A percentile compares a stretch with the other conserved stretches of the same genome.
These are phyloP conservation scores for Zygnema cylindricum DNA, from an alignment of 139 green algal species.

Conservation along the genomic window DNA sequence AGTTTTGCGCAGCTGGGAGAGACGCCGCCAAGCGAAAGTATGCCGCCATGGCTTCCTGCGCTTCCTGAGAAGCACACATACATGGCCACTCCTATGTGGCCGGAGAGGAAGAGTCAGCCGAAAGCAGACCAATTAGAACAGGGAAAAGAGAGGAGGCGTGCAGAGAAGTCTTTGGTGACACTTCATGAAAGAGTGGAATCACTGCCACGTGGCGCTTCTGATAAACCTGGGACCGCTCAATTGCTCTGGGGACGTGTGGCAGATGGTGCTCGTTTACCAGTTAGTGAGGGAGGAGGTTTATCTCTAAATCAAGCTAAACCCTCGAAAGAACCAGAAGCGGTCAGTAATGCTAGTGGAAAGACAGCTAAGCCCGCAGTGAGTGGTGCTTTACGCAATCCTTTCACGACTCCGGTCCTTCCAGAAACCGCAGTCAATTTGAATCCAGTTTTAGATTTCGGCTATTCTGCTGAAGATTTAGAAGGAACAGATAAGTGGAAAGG, in stretches of 20 bases:
- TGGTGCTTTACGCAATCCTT: not conserved
- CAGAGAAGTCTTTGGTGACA: conserved; percentile 46
- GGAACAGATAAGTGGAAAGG: not conserved
- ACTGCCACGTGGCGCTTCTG: not conserved
- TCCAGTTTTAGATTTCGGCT: not conserved
- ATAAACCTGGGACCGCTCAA: not conserved
- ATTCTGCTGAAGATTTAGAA: not conserved
- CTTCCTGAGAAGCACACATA: conserved; percentile 89
- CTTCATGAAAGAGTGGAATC: conserved; percentile 44
- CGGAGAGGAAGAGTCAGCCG: not conserved
- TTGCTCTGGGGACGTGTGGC: not conserved
- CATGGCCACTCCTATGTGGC: conserved; percentile 59
- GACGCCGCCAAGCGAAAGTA: conserved; percentile 72
- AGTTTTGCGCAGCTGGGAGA: conserved; percentile 55
- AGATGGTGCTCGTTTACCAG: not conserved
- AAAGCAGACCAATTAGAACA: conserved; percentile 35
- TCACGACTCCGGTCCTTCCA: not conserved
- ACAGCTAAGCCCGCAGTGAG: not conserved
- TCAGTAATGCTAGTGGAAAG: no score
- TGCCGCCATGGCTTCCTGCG: conserved; percentile 82
- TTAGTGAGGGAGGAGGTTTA: not conserved
- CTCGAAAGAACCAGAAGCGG: no score
- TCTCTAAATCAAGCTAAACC: no score
- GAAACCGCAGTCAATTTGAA: not conserved
- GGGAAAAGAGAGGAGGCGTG: conserved; percentile 41